phyloP scores from a whole-genome alignment of 2,329 filamentous ascomycete genomes.

The Neofusicoccum cordaticola region DNA sequence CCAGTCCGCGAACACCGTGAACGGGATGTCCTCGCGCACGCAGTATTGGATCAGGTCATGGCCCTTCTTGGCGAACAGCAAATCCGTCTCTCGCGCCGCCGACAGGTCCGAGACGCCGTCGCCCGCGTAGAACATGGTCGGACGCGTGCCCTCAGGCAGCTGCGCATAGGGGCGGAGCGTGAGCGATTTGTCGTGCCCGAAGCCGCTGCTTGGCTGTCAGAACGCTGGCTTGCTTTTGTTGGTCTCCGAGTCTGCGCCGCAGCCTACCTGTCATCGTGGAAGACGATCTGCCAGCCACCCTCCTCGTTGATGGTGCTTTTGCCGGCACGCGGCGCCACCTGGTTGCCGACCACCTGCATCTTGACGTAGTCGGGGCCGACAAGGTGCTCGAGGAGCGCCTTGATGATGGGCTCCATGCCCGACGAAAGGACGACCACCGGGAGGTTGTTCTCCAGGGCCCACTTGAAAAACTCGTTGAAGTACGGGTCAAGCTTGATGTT shows the following conservation, averaged over 20 bases:
- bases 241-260: constrained; percentile 21
- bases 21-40: constrained; percentile 77
- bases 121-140: constrained; percentile 89
- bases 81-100: constrained; percentile 76
- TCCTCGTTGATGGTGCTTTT: constrained; percentile 73
- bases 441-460: constrained; percentile 76
- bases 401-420: constrained; percentile 91
- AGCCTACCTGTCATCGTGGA: constrained; percentile 73
- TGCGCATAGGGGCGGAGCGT: constrained; percentile 84
- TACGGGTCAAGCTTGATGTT: constrained; percentile 87
- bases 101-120: constrained; percentile 92
- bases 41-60: constrained; percentile 85
- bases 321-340: constrained; percentile 65
- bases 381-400: constrained; percentile 73
- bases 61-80: constrained; percentile 18
- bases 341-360: constrained; percentile 88
- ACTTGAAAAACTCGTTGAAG: constrained; percentile 85
- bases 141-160: constrained; percentile 65
- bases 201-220: constrained; percentile 49
- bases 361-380: constrained; percentile 75
- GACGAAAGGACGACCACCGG: constrained; percentile 89
- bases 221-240: constrained; percentile 30
- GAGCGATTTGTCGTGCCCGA: constrained; percentile 95
- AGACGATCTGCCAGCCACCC: constrained; percentile 83
- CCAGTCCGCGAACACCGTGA: constrained; percentile 85